Conservation (phyloP, 352 stramenopile species). For the Phytophthora hybrid region DNA sequence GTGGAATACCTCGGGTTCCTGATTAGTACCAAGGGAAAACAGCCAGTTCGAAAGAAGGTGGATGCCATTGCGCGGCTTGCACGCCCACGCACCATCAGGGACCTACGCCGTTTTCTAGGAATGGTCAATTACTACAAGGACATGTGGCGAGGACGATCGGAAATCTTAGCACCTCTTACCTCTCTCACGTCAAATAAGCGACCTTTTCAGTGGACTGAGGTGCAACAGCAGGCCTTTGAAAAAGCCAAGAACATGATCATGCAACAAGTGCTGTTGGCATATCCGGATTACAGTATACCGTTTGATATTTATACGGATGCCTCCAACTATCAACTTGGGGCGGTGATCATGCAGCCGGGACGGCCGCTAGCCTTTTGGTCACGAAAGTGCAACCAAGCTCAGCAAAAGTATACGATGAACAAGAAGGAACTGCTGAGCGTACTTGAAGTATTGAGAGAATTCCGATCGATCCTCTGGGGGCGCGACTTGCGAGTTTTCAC, state of each 20-base stretch:
- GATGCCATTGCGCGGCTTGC: background rate
- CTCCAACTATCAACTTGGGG: background rate
- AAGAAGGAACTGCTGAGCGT: slow-evolving; percentile 4
- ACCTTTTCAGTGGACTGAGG: background rate
- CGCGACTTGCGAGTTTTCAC: background rate
- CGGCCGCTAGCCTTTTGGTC: slow-evolving; percentile 7
- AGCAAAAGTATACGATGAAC: slow-evolving; percentile 4
- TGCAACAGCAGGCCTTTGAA: slow-evolving; percentile 1
- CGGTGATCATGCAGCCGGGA: slow-evolving; percentile 5
- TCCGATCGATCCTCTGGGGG: slow-evolving; percentile 2
- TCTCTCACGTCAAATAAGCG: background rate
- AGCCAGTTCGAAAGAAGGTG: background rate
- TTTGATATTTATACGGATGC: slow-evolving; percentile 15
- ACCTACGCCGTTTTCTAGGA: background rate
- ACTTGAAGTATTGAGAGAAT: background rate
- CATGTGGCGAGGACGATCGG: slow-evolving; percentile 7
- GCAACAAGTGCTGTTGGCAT: background rate
- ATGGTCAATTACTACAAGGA: slow-evolving; percentile 20
- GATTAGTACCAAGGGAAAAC: background rate
- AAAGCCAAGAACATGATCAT: slow-evolving; percentile 1
- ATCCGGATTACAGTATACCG: background rate
- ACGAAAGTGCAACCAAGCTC: background rate
- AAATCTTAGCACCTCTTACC: background rate
- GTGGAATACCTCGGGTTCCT: slow-evolving; percentile 10
- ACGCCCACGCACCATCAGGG: background rate